Evolutionary conservation across 495 filamentous ascomycete genomes (phyloP), one percentile per base, ranked within the genome.

Genomic region (Neurospora sp.): DNA sequence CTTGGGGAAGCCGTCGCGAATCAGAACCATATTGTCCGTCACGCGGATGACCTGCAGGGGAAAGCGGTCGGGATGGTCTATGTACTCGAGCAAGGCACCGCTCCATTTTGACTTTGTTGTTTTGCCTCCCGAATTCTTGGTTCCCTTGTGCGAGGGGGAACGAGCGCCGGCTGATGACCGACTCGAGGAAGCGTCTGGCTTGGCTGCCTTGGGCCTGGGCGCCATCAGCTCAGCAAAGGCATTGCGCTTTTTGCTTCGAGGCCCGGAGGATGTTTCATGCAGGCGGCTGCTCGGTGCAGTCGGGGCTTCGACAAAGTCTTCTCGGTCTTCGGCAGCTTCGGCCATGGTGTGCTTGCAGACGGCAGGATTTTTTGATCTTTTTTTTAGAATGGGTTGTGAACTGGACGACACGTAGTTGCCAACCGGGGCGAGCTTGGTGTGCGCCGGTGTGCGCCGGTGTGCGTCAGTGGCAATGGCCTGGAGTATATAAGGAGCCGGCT

Each of bases 1-100:
- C 81, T 98, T 98, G 5, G 95, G 94, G 79, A 89, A 99, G 70
- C 88, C 80, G 81, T 99, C 96, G 54, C 91, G 84, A 82, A 98
- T 93, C 18, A 88, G 88, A 54, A 98, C 95, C 74, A 92, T 96
- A 74, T 90, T 82, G 8, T 85, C 82, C 76, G 90, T 89, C 81
- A 92, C 83, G 79, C 89, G 91, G 69, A 98, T 86, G 1, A 98
- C 91, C 1, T 85, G 81, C 46, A 78, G 81, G 0, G 91, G 89
- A 77, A 89, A 93, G 3, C 87, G 82, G 18, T 87, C 84, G 0
- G 94, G 93, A 70, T 89, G 82, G n/a, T 84, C 75, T 72, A 91
- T 91, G 84, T 97, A 97, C 9, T 85, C 86, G 70, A 88, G 88
- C 3, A 98, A 88, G 9, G 84, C 91, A 77, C 91, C 86, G 70